Conservation (phyloP, 257 asterid species). For the Solanum paucissectum region DNA sequence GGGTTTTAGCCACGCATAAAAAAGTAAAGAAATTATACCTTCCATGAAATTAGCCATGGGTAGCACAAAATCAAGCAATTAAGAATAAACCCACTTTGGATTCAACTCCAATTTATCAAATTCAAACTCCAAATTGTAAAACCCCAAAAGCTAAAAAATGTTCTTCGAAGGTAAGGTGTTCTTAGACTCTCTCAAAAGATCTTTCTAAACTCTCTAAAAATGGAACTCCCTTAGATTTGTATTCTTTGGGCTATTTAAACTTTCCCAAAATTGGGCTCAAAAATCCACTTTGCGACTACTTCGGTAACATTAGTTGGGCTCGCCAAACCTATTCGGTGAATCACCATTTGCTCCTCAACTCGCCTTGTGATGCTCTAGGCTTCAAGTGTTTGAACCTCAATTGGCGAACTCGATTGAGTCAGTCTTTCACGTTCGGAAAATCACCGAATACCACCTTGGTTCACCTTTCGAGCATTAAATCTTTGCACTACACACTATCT, state of each 20-base stretch:
- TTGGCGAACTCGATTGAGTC: not conserved
- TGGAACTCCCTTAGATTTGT: not conserved
- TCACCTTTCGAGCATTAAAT: not conserved
- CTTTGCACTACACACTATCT: not conserved
- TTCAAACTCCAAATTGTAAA: no score
- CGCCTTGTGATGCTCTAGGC: not conserved
- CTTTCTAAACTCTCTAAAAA: not conserved
- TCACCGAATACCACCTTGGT: not conserved
- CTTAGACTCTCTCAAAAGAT: not conserved
- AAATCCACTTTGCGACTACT: not conserved
- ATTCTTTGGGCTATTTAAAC: not conserved
- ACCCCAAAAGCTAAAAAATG: not conserved
- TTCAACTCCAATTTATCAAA: not conserved
- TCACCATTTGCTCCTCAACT: not conserved
- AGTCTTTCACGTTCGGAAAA: no score
- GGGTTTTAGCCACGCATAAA: not conserved
- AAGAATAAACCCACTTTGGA: not conserved
- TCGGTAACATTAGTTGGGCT: not conserved
- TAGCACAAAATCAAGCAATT: no score
- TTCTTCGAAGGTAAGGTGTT: no score
- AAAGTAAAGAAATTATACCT: no score
- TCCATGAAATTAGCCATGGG: no score
- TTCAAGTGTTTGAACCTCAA: not conserved
- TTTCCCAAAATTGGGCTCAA: not conserved
- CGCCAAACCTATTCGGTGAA: not conserved